Base-by-base conservation (phyloP, 2,329 filamentous ascomycete species). In the Helminthosporium solani region DNA sequence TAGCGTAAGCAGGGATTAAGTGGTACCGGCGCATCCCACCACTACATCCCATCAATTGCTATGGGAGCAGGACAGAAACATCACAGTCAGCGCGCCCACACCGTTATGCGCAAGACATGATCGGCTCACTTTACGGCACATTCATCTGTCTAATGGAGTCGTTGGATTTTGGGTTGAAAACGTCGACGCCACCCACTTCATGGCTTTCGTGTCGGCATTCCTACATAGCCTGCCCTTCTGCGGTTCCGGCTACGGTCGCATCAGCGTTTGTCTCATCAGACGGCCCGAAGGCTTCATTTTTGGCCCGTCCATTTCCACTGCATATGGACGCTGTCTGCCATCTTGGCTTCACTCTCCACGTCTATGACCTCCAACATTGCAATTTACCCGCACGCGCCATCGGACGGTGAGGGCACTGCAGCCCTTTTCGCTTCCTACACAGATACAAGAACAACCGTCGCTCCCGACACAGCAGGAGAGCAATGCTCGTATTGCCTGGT, bases 241-340 rank as follows among this genome's bases (percentile, higher is more conserved):
- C n/a, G 34, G 34, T 20, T 47, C 50, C 40, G 49, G 50, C 49
- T 50, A 42, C 49, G 47, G 53, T 49, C 52, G 54, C 47, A 56
- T 57, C 56, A 55, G 23, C 47, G 46, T 44, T 44, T 50, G 56
- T 57, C 53, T 57, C 40, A 38, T 36, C 54, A 56, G 46, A 56
- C 52, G 50, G 49, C 48, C 52, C 49, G 33, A 16, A 18, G 23
- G 27, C 18, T 16, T 44, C 11, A 3, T 44, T 20, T 12, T n/a
- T 23, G 25, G 7, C 33, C 31, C 19, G 16, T 28, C 30, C 14
- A n/a, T 31, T 31, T 31, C 8, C 14, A 31, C 12, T 12, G 28
- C 14, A n/a, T 31, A 31, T 31, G 5, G 14, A 31, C 14, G 14
- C 8, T 31, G 9, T 31, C 28, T 31, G 28, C 14, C 28, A 31